Evolutionary conservation across 2,329 filamentous ascomycete species (phyloP), one percentile per base, ranked within the genome.

Genomic region (Aureobasidium namibiae): DNA sequence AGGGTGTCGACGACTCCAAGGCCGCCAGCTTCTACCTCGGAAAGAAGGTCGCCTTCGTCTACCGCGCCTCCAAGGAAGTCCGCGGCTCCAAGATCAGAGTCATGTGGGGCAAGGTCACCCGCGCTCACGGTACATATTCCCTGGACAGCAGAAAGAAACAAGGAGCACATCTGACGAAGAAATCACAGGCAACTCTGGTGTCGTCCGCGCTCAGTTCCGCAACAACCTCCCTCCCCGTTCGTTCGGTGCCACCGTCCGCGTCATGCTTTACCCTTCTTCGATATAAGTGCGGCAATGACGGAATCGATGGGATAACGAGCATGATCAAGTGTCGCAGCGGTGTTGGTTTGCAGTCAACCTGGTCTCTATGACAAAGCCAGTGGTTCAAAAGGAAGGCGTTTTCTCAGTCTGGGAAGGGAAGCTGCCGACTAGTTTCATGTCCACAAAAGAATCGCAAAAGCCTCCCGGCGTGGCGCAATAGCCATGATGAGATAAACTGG

Each of bases 21-120:
- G 90, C 87, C 75, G 92, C 94, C 79, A 89, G 76, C 81, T 96
- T 96, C 89, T 99, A 99, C 83, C 83, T 90, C 68, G 94, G 94
- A 81, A 99, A 99, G 89, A 92, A 92, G 82, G 86, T 97, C 77
- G 94, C 94, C 77, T 99, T 91, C 80, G 91, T 99, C 80, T 99
- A 97, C 86, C 90, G 92, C 75, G 92, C 87, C 71, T 87, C 90
- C 80, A 92, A 87, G 81, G 90, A 96, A 83, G 84, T 96, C 75
- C 89, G 92, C 73, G 94, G 94, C 76, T 92, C 91, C 78, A 97
- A 97, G 88, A 95, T 97, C 81, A 87, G 92, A 75, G 77, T 97
- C 71, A 96, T 97, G 83, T 97, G 92, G 91, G 92, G 92, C 83
- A 96, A 96, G 84, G 88, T 97, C 76, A 95, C 90, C 76, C 84